Conservation (phyloP, 306 rosid genomes). For the Comarum palustre region DNA sequence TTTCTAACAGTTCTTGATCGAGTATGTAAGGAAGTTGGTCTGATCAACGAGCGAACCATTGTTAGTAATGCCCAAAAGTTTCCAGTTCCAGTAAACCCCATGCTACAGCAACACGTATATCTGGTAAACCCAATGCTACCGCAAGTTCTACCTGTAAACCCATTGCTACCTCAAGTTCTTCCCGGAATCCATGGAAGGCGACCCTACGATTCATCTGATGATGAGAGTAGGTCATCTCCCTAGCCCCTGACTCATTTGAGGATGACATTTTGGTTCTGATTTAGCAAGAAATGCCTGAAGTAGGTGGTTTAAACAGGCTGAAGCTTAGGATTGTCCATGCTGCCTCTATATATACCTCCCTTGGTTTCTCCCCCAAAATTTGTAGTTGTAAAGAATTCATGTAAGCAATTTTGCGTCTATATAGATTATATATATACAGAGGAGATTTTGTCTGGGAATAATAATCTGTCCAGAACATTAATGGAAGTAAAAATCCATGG, state of each 20-base stretch:
- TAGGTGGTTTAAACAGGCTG: constrained; percentile 37
- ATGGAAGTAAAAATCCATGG: not conserved
- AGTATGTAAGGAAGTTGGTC: constrained; percentile 91
- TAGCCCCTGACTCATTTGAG: constrained; percentile 29
- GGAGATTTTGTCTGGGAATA: constrained; percentile 46
- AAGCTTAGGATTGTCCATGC: constrained; percentile 25
- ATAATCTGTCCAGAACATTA: constrained; percentile 16
- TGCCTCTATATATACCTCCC: constrained; percentile 9
- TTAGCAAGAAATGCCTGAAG: constrained; percentile 42
- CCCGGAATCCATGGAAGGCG: constrained; percentile 46
- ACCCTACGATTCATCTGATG: constrained; percentile 53
- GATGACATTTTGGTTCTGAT: constrained; percentile 32
- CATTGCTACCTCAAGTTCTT: constrained; percentile 69
- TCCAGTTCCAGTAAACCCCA: constrained; percentile 90
- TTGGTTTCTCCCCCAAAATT: constrained; percentile 24
- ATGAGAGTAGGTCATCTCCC: constrained; percentile 40
- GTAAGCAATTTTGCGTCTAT: constrained; percentile 64
- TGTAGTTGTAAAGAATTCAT: constrained; percentile 55
- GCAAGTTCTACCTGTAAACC: constrained; percentile 61
- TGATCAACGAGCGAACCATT: constrained; percentile 72
- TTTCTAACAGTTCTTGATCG: constrained; percentile 67
- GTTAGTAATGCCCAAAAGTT: constrained; percentile 76
- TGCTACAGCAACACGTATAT: constrained; percentile 39
- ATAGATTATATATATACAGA: constrained; percentile 60
- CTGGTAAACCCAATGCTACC: constrained; percentile 78